These are phyloP conservation scores for Lyophyllum semitale DNA, from an alignment of 768 basidiomycete species.

Conservation along the genomic window DNA sequence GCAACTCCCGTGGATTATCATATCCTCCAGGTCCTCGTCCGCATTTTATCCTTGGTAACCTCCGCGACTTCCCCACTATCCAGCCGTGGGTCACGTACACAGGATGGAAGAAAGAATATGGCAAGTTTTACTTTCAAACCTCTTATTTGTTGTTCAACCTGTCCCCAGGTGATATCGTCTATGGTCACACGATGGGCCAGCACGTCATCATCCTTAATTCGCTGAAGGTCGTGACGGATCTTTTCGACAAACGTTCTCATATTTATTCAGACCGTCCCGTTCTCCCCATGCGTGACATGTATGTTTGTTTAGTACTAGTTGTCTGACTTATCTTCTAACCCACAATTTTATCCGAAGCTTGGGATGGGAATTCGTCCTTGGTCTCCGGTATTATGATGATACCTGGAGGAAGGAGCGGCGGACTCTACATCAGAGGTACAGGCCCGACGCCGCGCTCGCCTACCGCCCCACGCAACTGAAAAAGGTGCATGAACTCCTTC, in stretches of 20 bases:
- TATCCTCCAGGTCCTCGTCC: constrained; percentile 2
- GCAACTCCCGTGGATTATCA: no score
- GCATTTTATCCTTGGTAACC: not conserved
- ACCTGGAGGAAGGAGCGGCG: constrained; percentile 30
- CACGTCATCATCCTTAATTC: constrained; percentile 26
- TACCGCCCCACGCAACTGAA: constrained; percentile 23
- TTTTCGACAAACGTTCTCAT: constrained; percentile 26
- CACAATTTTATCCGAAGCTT: constrained; percentile 23
- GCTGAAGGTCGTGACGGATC: constrained; percentile 19
- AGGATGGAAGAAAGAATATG: constrained; percentile 1
- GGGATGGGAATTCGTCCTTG: constrained; percentile 32
- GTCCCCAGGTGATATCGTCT: not conserved
- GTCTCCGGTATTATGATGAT: constrained; percentile 27
- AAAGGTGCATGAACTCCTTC: constrained; percentile 23
- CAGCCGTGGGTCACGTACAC: not conserved
- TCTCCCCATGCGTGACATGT: constrained; percentile 20
- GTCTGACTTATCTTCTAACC: not conserved
- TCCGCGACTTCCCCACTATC: not conserved
- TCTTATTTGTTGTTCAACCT: no score
- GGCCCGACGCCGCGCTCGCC: constrained; percentile 15
- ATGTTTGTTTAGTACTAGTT: not conserved
- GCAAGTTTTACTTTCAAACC: not conserved
- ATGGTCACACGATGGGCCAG: constrained; percentile 15
- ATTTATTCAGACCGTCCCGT: constrained; percentile 28
- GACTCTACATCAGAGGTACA: constrained; percentile 28